phyloP scores from a whole-genome alignment of 2,329 filamentous ascomycete genomes.

The Nothophaeocryptopus gaeumannii region DNA sequence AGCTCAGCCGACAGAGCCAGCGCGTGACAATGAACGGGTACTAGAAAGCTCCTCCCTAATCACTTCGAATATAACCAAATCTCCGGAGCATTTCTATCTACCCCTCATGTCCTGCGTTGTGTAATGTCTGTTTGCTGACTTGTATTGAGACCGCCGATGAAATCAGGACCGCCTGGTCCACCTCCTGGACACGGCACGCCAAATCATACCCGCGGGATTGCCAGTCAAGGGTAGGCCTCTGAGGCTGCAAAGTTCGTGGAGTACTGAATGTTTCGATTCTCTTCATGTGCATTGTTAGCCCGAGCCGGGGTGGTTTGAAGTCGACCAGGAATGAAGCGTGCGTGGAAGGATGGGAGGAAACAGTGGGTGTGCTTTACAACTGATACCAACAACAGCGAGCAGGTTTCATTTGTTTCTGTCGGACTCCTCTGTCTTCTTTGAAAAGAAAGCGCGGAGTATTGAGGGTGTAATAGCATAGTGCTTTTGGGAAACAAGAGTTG shows the following conservation, averaged over 20 bases:
- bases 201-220: slow-evolving; percentile 25
- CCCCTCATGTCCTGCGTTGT: slow-evolving; percentile 2
- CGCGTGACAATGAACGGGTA: slow-evolving; percentile 99
- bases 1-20: slow-evolving; percentile 95
- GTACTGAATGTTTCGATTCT: slow-evolving; percentile 12
- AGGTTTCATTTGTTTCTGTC: slow-evolving; percentile 14
- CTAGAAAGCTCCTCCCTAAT: slow-evolving; percentile 49
- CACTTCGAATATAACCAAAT: slow-evolving; percentile 21
- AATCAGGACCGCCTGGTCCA: not conserved
- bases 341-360: slow-evolving; percentile 6
- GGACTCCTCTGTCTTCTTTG: slow-evolving; percentile 2
- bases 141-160: not conserved
- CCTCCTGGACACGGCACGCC: slow-evolving; percentile 17
- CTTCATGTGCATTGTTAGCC: slow-evolving; percentile 12
- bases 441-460: slow-evolving; percentile 18
- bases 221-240: slow-evolving; percentile 24
- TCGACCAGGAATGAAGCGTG: not conserved
- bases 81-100: slow-evolving; percentile 23
- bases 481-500: not conserved
- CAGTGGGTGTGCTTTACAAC: slow-evolving; percentile 11
- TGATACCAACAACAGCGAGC: slow-evolving; percentile 15
- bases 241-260: slow-evolving; percentile 16
- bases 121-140: slow-evolving; percentile 14
- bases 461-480: slow-evolving; percentile 15
- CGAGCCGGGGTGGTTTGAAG: slow-evolving; percentile 5